Evolutionary conservation across 139 green algal species (phyloP).

Genomic region (Spirogloea muscicola): DNA sequence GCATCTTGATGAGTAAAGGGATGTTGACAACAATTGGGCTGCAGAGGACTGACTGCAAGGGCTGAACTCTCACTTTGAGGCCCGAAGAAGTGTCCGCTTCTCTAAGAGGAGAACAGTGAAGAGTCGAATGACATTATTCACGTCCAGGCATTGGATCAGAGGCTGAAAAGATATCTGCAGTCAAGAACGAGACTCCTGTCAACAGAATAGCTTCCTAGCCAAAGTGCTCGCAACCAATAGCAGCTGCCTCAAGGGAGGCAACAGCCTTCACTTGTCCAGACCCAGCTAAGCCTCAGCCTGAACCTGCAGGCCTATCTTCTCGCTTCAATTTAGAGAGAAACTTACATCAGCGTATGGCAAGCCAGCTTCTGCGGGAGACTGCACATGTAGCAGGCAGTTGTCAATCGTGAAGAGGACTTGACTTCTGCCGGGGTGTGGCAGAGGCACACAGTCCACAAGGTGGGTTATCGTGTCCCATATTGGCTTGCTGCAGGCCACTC

Average conservation of each 20-base stretch:
- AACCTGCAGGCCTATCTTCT: neutral
- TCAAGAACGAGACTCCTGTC: neutral
- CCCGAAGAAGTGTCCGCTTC: constrained; percentile 28
- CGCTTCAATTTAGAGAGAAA: neutral
- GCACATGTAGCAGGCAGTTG: constrained; percentile 29
- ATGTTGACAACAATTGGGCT: neutral
- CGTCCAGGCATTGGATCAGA: constrained; percentile 36
- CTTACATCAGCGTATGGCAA: constrained; percentile 25
- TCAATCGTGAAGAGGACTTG: constrained; percentile 35
- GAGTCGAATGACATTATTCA: constrained; percentile 41
- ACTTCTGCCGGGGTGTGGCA: constrained; percentile 1
- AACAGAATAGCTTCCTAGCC: too few species aligned
- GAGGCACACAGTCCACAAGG: constrained; percentile 17
- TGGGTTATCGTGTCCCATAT: constrained; percentile 34
- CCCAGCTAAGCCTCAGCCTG: neutral
- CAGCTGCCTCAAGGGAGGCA: neutral
- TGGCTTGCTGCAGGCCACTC: constrained; percentile 28
- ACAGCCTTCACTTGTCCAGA: neutral
- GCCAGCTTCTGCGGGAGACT: constrained; percentile 10
- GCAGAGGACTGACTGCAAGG: too few species aligned
- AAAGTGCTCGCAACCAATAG: too few species aligned
- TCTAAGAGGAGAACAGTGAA: constrained; percentile 40
- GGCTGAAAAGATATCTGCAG: constrained; percentile 42
- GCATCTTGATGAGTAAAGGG: neutral
- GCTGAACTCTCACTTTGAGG: constrained; percentile 8